Conservation (phyloP, 768 basidiomycete genomes). For the Amanita muscaria region DNA sequence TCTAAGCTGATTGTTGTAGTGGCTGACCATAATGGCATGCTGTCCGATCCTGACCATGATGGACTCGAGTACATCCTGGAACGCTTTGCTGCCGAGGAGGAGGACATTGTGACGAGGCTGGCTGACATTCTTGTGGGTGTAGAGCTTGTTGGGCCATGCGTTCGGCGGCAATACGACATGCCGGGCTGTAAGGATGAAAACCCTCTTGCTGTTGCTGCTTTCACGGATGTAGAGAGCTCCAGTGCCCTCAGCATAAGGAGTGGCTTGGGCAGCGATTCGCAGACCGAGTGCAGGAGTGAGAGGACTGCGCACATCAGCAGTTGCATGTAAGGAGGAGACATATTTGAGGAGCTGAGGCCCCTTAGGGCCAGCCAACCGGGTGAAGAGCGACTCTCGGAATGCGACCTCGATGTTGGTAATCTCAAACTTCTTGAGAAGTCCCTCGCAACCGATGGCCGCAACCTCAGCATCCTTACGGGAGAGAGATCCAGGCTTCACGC, state of each 20-base stretch:
- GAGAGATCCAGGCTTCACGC: conserved; percentile 21
- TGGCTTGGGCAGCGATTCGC: conserved; percentile 17
- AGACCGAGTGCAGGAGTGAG: conserved; percentile 22
- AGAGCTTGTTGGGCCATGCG: conserved; percentile 8
- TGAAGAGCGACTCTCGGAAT: conserved; percentile 20
- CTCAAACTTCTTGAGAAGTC: conserved; percentile 15
- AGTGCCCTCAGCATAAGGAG: conserved; percentile 17
- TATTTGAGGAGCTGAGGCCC: conserved; percentile 15
- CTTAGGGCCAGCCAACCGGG: conserved; percentile 13
- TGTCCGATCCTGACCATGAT: not conserved
- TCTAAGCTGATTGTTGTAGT: not conserved
- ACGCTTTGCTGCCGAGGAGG: not conserved
- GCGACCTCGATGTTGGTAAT: conserved; percentile 22
- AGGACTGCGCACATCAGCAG: conserved; percentile 13
- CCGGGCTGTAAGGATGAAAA: conserved; percentile 18
- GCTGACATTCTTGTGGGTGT: not conserved
- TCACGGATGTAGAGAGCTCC: conserved; percentile 19
- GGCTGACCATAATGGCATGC: not conserved
- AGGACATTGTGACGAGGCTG: not conserved
- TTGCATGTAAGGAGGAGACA: conserved; percentile 8
- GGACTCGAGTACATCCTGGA: not conserved
- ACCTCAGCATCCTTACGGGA: conserved; percentile 15
- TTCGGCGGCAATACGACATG: conserved; percentile 17
- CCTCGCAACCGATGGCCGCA: conserved; percentile 17
- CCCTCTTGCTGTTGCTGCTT: conserved; percentile 14